phyloP scores from a whole-genome alignment of 495 filamentous ascomycete species.

The Podospora comata region DNA sequence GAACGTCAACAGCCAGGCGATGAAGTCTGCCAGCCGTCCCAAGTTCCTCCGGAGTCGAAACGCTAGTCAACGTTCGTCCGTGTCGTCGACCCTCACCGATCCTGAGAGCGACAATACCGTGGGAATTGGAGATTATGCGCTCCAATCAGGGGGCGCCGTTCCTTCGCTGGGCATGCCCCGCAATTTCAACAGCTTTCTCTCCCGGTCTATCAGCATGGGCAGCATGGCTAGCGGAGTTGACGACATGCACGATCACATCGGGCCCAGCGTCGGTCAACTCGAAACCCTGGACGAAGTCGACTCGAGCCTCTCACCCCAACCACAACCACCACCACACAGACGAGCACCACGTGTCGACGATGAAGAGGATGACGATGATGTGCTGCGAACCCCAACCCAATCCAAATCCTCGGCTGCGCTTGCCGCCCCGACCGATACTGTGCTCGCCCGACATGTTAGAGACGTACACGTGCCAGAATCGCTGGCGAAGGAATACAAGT shows the following conservation, averaged over 20 bases:
- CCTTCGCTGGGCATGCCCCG: constrained; percentile 56
- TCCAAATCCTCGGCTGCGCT: constrained; percentile 41
- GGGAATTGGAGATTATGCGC: constrained; percentile 73
- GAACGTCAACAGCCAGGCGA: constrained; percentile 31
- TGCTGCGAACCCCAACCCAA: constrained; percentile 47
- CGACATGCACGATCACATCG: constrained; percentile 60
- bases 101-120: constrained; percentile 64
- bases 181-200: constrained; percentile 55
- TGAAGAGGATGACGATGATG: constrained; percentile 22
- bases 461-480: constrained; percentile 89
- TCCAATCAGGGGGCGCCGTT: constrained; percentile 76
- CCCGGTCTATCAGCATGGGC: constrained; percentile 81
- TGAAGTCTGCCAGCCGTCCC: constrained; percentile 48
- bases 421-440: constrained; percentile 75
- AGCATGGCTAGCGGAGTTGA: constrained; percentile 94
- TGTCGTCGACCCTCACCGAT: constrained; percentile 68
- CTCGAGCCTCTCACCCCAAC: constrained; percentile 34
- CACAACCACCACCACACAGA: constrained; percentile 22
- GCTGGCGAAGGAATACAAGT: constrained; percentile 76
- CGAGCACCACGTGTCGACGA: background rate
- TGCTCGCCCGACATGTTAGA: constrained; percentile 79
- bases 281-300: constrained; percentile 50
- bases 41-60: constrained; percentile 71
- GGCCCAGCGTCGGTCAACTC: constrained; percentile 39
- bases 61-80: constrained; percentile 72